Evolutionary conservation across 441 rosid genomes (phyloP), one percentile per base, ranked within the genome.

Genomic region (Pelargonium citronellum): DNA sequence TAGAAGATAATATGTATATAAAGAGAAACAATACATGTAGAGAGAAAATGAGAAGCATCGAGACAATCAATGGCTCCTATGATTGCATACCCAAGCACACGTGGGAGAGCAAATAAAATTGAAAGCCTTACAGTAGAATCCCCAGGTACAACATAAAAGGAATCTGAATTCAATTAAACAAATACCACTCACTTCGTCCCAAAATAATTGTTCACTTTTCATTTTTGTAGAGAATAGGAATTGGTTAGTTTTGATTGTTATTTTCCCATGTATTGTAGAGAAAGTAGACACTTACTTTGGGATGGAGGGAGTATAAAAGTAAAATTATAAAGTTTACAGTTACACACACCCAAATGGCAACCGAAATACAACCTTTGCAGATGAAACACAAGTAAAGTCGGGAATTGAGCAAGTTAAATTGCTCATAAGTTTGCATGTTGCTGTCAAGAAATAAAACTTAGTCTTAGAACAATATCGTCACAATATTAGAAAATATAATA

Each of bases 391-490:
- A 1, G 99, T 90, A 79, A 95, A 95, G 69, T 90, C 96, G 0
- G 98, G 99, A 80, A 95, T 84, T 5, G 98, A 84, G 75, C 95
- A 92, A 13, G 84, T 81, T 63, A 90, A 75, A 34, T 78, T 75
- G 83, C 89, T 90, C 97, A 95, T 90, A 67, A 85, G 90, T 81
- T 84, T 89, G 96, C 97, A 88, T 11, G 86, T 83, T 77, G 82
- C 99, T 95, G 98, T 84, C 72, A 77, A 79, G 70, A 72, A 67
- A 66, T 62, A 73, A 20, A 41, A 53, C 60, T 64, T 62, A 77
- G 70, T 39, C 27, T 24, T 24, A 24, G 27, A 24, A 72, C 20
- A 67, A 24, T 5, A 69, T 10, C 67, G 24, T n/a, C 3, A 77
- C 17, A 11, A 67, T 24, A 24, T 24, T 24, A 24, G 27, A 24